Evolutionary conservation across 192 early-diverging fungal species (phyloP), one percentile per base, ranked within the genome.

Genomic region (Mortierella claussenii): DNA sequence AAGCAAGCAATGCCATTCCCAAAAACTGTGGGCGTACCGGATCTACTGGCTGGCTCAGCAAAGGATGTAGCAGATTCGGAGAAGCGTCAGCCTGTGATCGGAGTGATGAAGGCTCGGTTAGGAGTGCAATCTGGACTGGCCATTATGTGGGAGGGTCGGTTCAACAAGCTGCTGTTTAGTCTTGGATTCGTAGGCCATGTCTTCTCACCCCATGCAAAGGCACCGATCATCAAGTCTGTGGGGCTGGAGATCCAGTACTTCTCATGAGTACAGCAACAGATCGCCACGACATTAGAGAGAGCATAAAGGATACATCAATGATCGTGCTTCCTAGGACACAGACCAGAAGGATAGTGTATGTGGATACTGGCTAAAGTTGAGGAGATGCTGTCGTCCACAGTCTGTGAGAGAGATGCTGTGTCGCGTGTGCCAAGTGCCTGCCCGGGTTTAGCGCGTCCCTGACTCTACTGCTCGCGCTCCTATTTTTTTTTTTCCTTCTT

Each of bases 101-200:
- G 60, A 0, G 60, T 78, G 31, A 65, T 66, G 54, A 76, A 70
- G 50, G 66, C 70, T 36, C 55, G 62, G 30, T 56, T 79, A 21
- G 69, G 75, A 2, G 62, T 61, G 15, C 65, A 78, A 50, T 64
- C 88, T 79, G 91, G 91, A 18, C 37, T 94, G 54, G 85, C 86
- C 3, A 56, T 94, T 21, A 88, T 88, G 80, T 86, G 91, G 85
- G 92, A 94, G 65, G 90, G 91, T 4, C 79, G 82, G 28, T 91
- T 87, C 65, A 82, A 89, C 37, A 85, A 86, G 42, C 56, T 84
- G 9, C 59, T 94, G 33, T 85, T 91, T 59, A 88, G 90, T 55
- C 64, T 94, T 18, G 92, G 92, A 0, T 69, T 94, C 28, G 83
- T 83, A 11, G 91, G 89, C 3, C 83, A 90, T 59, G 81, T 93